phyloP scores from a whole-genome alignment of 805 yeast genomes.

The Saccharomycopsis synnaedendra region DNA sequence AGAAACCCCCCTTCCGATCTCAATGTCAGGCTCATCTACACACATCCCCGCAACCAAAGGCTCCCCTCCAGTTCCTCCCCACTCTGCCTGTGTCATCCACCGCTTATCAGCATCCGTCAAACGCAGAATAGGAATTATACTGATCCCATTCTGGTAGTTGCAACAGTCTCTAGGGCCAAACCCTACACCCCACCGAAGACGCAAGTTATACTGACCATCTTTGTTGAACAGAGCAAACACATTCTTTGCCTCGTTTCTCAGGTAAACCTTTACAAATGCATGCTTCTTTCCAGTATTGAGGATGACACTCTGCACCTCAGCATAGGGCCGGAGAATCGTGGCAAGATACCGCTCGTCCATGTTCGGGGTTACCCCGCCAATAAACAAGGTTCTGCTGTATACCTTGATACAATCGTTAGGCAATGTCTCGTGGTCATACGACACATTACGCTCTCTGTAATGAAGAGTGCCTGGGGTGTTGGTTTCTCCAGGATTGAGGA shows the following conservation, averaged over 20 bases:
- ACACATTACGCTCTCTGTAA: slow-evolving; percentile 63
- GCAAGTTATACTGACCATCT: slow-evolving; percentile 48
- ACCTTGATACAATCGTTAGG: slow-evolving; percentile 79
- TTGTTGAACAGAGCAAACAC: slow-evolving; percentile 65
- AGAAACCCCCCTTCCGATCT: slow-evolving; percentile 87
- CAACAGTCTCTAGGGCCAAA: slow-evolving; percentile 98
- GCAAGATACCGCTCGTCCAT: slow-evolving; percentile 72
- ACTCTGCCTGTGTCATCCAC: slow-evolving; percentile 84
- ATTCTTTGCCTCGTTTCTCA: slow-evolving; percentile 83
- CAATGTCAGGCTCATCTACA: slow-evolving; percentile 96
- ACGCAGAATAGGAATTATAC: slow-evolving; percentile 77
- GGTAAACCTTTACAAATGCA: slow-evolving; percentile 90
- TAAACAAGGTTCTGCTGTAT: slow-evolving; percentile 78
- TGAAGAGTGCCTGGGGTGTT: slow-evolving; percentile 66
- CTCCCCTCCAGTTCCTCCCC: slow-evolving; percentile 95
- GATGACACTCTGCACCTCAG: slow-evolving; percentile 85
- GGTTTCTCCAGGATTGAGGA: slow-evolving; percentile 41
- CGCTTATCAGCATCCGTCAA: slow-evolving; percentile 88
- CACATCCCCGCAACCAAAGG: slow-evolving; percentile 70
- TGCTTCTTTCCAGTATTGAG: slow-evolving; percentile 84
- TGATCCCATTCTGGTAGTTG: slow-evolving; percentile 83
- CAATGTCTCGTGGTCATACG: slow-evolving; percentile 50
- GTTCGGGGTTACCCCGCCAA: slow-evolving; percentile 82
- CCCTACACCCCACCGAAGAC: slow-evolving; percentile 98
- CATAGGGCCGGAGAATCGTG: slow-evolving; percentile 66